phyloP scores from a whole-genome alignment of 805 yeast species.

The Barnettozyma vustinii region DNA sequence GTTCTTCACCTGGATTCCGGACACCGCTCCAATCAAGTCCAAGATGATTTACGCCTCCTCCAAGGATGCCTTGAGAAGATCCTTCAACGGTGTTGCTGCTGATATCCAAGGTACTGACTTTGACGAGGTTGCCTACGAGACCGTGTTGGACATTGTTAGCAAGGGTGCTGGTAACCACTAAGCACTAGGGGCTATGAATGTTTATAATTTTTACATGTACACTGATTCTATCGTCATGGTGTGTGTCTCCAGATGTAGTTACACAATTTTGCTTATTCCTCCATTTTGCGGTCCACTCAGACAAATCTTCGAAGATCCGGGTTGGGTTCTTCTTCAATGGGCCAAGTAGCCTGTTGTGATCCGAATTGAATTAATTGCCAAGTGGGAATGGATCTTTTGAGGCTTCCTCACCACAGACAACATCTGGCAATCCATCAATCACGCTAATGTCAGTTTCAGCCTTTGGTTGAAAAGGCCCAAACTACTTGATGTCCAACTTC shows the following conservation, averaged over 20 bases:
- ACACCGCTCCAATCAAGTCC: constrained; percentile 88
- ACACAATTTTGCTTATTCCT: background rate
- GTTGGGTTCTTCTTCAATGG: too few species aligned
- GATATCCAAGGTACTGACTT: constrained; percentile 98
- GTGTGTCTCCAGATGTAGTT: background rate
- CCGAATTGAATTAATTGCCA: too few species aligned
- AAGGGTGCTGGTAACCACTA: constrained; percentile 28
- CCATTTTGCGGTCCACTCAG: too few species aligned
- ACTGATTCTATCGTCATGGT: background rate
- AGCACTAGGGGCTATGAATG: background rate
- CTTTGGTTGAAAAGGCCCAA: too few species aligned
- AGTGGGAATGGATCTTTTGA: too few species aligned
- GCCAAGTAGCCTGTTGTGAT: too few species aligned
- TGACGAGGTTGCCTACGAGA: constrained; percentile 92
- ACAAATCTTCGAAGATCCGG: too few species aligned
- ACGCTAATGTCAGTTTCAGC: too few species aligned
- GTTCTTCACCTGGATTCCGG: constrained; percentile 93
- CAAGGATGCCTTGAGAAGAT: constrained; percentile 95
- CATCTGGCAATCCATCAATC: too few species aligned
- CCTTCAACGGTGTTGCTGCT: constrained; percentile 88
- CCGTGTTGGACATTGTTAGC: constrained; percentile 84
- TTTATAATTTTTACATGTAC: background rate
- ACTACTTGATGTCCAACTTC: too few species aligned
- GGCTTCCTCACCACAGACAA: too few species aligned
- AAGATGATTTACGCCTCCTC: constrained; percentile 99